Evolutionary conservation across 116 monocot species (phyloP).

Genomic region (Iris pallida): DNA sequence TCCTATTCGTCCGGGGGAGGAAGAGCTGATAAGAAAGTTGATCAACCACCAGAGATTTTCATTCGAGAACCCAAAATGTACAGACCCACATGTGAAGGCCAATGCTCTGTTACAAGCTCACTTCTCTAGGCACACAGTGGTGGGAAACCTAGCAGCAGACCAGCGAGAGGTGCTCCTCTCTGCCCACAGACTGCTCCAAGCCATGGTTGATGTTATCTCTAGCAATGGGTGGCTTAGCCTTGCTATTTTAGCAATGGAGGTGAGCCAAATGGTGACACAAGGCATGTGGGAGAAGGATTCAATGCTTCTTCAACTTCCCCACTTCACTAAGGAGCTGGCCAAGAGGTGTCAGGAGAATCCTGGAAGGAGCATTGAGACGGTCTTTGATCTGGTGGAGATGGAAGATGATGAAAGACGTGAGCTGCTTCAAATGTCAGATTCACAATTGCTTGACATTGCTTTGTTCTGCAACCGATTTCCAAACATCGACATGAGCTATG

Average conservation of each 20-base stretch:
- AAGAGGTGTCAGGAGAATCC: constrained; percentile 71
- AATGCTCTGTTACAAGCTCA: constrained; percentile 86
- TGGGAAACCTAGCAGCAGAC: constrained; percentile 79
- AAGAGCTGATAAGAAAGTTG: constrained; percentile 74
- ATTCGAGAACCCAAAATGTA: constrained; percentile 73
- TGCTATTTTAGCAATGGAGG: constrained; percentile 70
- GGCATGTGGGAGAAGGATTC: constrained; percentile 89
- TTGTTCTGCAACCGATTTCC: constrained; percentile 85
- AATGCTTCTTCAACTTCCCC: constrained; percentile 71
- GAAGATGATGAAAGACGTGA: constrained; percentile 60
- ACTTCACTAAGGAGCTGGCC: constrained; percentile 76
- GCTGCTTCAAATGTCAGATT: constrained; percentile 69
- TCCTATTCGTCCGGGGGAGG: constrained; percentile 90
- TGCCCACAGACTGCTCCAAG: constrained; percentile 72
- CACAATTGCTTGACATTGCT: constrained; percentile 72
- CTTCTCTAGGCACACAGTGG: constrained; percentile 66
- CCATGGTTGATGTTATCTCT: constrained; percentile 91
- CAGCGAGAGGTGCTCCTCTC: constrained; percentile 78
- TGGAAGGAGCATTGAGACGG: constrained; percentile 46
- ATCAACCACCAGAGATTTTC: constrained; percentile 90
- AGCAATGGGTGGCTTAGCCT: constrained; percentile 82
- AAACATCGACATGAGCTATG: constrained; percentile 78
- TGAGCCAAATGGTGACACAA: constrained; percentile 93
- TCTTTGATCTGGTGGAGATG: constrained; percentile 86
- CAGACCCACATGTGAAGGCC: constrained; percentile 91